Evolutionary conservation across 148 eudicot genomes (phyloP).

Genomic region (Salicornia ramosissima): DNA sequence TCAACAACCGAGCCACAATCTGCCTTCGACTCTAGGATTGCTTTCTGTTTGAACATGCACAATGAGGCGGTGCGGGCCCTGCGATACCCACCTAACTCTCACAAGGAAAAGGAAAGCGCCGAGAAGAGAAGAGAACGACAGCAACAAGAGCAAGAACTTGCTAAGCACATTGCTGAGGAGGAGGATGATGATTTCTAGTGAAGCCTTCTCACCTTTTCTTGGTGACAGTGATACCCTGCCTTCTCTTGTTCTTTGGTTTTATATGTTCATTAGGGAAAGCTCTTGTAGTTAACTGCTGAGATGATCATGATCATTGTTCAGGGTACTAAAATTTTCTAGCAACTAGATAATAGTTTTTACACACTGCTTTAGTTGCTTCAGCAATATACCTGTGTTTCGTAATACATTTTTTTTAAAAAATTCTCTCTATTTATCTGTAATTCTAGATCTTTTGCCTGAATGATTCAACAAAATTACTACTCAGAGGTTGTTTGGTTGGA

Average conservation of each 20-base stretch:
- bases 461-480: background rate
- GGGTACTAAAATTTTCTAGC: slow-evolving; percentile 6
- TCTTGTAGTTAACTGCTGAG: background rate
- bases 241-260: slow-evolving; percentile 1
- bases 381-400: slow-evolving; percentile 8
- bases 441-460: background rate
- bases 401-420: slow-evolving; percentile 10
- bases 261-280: background rate
- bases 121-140: slow-evolving; percentile 98
- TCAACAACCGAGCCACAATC: slow-evolving; percentile 89
- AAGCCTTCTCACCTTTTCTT: background rate
- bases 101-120: slow-evolving; percentile 89
- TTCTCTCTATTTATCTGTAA: background rate
- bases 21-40: slow-evolving; percentile 90
- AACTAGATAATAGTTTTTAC: background rate
- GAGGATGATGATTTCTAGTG: slow-evolving; percentile 90
- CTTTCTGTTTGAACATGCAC: slow-evolving; percentile 94
- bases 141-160: slow-evolving; percentile 96
- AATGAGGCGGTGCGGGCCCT: slow-evolving; percentile 91
- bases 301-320: background rate
- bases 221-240: background rate
- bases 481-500: too few species aligned
- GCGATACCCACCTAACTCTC: slow-evolving; percentile 78
- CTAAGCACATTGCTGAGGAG: slow-evolving; percentile 93
- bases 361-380: slow-evolving; percentile 15